Percentiles rank a stretch among this genome's conserved stretches.
Evolutionary conservation across 23 red algal species (phyloP).

Genomic region (Gracilaria domingensis): DNA sequence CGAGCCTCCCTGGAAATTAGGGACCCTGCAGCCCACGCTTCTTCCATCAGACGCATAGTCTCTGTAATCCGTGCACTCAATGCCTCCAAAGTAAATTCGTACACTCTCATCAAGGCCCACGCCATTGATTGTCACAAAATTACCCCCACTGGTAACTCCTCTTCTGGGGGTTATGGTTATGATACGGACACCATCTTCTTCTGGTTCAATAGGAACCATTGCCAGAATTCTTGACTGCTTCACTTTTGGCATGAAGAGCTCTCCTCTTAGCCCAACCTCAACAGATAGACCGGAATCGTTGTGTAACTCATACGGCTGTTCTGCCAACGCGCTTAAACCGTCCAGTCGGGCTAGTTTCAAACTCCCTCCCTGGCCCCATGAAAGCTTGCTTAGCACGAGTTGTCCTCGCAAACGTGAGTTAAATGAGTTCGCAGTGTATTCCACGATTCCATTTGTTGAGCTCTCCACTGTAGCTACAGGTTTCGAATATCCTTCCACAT

Average conservation of each 20-base stretch:
- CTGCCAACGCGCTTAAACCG: conserved; percentile 35
- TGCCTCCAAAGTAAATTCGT: conserved; percentile 53
- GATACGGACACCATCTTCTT: conserved; percentile 21
- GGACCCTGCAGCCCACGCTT: conserved; percentile 52
- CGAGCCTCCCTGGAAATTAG: conserved; percentile 24
- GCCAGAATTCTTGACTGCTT: conserved; percentile 55
- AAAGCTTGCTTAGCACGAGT: conserved; percentile 67
- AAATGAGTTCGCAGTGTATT: conserved; percentile 77
- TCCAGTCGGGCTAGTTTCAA: conserved; percentile 37
- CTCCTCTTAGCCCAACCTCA: conserved; percentile 55
- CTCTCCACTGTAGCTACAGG: conserved; percentile 48
- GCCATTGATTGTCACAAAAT: conserved; percentile 63
- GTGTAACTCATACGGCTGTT: conserved; percentile 38
- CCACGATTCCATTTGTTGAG: conserved; percentile 75
- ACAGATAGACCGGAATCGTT: conserved; percentile 57
- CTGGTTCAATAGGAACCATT: conserved; percentile 34
- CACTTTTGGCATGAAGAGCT: conserved; percentile 73
- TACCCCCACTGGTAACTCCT: conserved; percentile 50
- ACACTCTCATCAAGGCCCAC: conserved; percentile 48
- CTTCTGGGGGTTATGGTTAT: conserved; percentile 50
- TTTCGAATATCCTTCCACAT: conserved; percentile 21
- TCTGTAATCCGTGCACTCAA: conserved; percentile 46
- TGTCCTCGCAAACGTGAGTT: conserved; percentile 42
- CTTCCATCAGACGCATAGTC: conserved; percentile 44
- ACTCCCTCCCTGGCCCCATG: conserved; percentile 46